Conservation (phyloP, 2,329 filamentous ascomycete genomes). For the Rachicladosporium sp. region DNA sequence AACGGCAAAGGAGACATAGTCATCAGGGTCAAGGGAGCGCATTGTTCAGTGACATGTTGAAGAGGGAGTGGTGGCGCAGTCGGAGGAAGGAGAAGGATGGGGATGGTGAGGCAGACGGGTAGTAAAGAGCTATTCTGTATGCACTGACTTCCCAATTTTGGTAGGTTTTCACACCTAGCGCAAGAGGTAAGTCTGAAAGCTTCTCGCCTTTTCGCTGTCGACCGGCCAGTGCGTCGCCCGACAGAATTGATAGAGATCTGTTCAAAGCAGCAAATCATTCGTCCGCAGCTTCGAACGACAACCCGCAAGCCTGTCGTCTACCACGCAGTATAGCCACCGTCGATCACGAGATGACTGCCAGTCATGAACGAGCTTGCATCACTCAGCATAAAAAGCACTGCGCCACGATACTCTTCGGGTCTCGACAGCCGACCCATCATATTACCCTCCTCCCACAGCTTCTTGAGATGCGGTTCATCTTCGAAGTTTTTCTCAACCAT, state of each 20-base stretch:
- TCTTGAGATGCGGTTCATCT: conserved; percentile 16
- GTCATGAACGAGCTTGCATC: conserved; percentile 19
- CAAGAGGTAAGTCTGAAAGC: no score
- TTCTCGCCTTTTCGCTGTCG: no score
- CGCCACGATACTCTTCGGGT: conserved; percentile 20
- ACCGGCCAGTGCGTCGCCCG: no score
- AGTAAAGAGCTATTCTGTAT: not conserved
- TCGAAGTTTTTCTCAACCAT: conserved; percentile 23
- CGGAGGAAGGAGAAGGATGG: conserved; percentile 11
- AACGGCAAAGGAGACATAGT: conserved; percentile 10
- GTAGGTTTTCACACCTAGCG: no score
- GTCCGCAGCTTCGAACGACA: no score
- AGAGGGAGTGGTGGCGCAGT: conserved; percentile 18
- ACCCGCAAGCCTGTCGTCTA: no score
- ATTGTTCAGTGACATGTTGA: conserved; percentile 20
- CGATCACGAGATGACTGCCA: conserved; percentile 16
- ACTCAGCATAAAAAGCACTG: conserved; percentile 21
- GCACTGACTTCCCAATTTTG: not conserved
- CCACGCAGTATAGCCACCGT: conserved; percentile 18
- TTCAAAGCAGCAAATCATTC: no score
- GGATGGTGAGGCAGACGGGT: conserved; percentile 3
- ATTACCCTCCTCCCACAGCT: conserved; percentile 20
- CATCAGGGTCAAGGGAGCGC: conserved; percentile 16
- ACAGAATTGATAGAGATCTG: no score
- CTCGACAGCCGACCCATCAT: conserved; percentile 22